Conservation (phyloP, 163 green algal species). For the Scenedesmus sp. region DNA sequence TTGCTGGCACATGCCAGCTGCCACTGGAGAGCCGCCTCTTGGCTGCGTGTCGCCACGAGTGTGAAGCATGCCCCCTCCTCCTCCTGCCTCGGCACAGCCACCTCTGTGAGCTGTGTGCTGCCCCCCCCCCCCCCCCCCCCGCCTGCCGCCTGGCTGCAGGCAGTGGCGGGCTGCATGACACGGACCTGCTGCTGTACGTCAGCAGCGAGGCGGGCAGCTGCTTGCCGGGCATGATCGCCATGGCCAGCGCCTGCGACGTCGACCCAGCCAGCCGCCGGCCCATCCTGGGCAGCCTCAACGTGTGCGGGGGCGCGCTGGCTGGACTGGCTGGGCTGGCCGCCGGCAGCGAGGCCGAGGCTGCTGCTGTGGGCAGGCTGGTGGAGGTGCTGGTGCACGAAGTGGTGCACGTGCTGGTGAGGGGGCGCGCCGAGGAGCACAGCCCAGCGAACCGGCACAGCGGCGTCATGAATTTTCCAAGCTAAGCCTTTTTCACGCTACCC, state of each 20-base stretch:
- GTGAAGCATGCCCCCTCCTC: background rate
- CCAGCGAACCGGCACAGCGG: too few relatives aligned
- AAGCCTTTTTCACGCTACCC: too few relatives aligned
- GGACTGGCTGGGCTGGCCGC: background rate
- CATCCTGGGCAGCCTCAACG: constrained; percentile 36
- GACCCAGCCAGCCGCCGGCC: constrained; percentile 20
- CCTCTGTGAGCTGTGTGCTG: background rate
- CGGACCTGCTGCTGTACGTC: constrained; percentile 44
- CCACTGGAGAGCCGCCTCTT: too few relatives aligned
- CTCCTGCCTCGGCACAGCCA: background rate
- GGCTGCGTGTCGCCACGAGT: too few relatives aligned
- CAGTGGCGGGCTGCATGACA: background rate
- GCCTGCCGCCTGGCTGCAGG: background rate
- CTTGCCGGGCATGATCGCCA: constrained; percentile 45
- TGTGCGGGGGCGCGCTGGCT: background rate
- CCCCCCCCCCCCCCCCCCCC: background rate
- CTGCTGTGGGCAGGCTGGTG: constrained; percentile 16
- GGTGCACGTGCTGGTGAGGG: constrained; percentile 42
- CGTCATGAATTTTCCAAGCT: too few relatives aligned
- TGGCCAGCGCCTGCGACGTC: constrained; percentile 32
- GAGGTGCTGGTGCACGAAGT: constrained; percentile 40
- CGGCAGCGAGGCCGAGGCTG: background rate
- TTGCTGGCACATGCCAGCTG: too few relatives aligned
- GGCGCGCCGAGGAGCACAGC: too few relatives aligned
- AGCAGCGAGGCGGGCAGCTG: constrained; percentile 1